Evolutionary conservation across 2,329 filamentous ascomycete species (phyloP).

Genomic region (Cladosporium sp.): DNA sequence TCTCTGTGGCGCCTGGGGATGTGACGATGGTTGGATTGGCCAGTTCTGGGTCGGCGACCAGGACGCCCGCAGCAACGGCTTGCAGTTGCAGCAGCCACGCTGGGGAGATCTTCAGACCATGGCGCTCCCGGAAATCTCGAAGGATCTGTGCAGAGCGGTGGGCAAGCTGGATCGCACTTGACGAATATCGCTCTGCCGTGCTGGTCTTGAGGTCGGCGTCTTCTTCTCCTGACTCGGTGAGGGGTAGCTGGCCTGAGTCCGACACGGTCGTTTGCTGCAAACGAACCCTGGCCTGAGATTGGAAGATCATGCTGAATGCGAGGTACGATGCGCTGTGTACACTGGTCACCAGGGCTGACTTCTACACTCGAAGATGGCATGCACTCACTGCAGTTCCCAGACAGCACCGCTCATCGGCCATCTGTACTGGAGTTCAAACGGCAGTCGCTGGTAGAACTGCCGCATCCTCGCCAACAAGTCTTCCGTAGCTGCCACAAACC

Average conservation of each 20-base stretch:
- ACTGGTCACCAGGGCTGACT: not conserved
- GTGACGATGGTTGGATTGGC: conserved; percentile 2
- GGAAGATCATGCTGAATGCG: conserved; percentile 1
- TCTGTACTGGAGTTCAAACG: conserved; percentile 22
- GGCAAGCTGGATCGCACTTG: conserved; percentile 19
- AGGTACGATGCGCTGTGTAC: conserved; percentile 7
- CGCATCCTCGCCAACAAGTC: conserved; percentile 15
- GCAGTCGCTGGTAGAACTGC: conserved; percentile 21
- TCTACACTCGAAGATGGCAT: not conserved
- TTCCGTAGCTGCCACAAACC: not conserved
- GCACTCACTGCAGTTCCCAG: conserved; percentile 25
- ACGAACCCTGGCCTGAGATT: not conserved
- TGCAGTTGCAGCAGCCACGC: conserved; percentile 22
- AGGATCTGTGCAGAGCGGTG: conserved; percentile 24
- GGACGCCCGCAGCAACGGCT: conserved; percentile 22
- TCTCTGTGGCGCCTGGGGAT: not conserved
- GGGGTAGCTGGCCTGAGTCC: not conserved
- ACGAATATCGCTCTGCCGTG: conserved; percentile 17
- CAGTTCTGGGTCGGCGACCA: conserved; percentile 21
- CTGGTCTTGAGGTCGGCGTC: not conserved
- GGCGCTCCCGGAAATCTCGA: conserved; percentile 22
- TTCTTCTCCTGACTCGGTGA: not conserved
- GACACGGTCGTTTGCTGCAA: not conserved
- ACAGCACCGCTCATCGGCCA: conserved; percentile 25
- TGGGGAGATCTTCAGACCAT: conserved; percentile 24